A percentile compares a stretch with the other conserved stretches of the same genome.
phyloP scores from a whole-genome alignment of 306 rosid genomes.

The Mucuna pruriens region DNA sequence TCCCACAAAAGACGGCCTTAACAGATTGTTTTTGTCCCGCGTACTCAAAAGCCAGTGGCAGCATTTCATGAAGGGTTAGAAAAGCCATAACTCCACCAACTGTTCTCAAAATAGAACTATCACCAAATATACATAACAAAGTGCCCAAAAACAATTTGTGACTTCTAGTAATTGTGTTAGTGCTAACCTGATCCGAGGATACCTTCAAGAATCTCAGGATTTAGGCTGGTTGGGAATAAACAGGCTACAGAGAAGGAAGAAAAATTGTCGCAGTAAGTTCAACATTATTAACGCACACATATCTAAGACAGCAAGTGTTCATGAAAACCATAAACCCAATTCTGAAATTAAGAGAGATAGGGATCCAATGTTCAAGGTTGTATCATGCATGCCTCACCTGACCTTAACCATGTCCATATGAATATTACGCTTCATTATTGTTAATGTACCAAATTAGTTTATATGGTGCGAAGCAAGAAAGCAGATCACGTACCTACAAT shows the following conservation, averaged over 20 bases:
- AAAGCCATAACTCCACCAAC: constrained; percentile 99
- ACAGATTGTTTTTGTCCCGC: constrained; percentile 94
- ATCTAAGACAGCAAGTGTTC: neutral
- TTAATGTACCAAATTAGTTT: neutral
- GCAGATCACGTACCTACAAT: constrained; percentile 71
- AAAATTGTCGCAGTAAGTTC: constrained; percentile 19
- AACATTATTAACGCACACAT: neutral
- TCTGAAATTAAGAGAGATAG: constrained; percentile 3
- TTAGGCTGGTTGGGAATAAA: constrained; percentile 87
- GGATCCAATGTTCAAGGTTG: constrained; percentile 8
- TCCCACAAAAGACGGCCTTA: constrained; percentile 90
- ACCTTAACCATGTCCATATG: constrained; percentile 10
- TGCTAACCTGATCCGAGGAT: constrained; percentile 86
- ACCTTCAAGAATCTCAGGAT: constrained; percentile 96
- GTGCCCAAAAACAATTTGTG: neutral
- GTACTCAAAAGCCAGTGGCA: constrained; percentile 96
- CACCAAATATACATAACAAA: neutral
- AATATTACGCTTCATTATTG: constrained; percentile 20
- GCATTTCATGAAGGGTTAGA: constrained; percentile 93
- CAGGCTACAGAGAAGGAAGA: constrained; percentile 64
- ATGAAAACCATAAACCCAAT: neutral
- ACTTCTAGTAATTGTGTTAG: constrained; percentile 5
- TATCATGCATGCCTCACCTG: neutral
- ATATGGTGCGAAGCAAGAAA: constrained; percentile 10
- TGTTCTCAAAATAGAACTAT: constrained; percentile 38